Evolutionary conservation across 1,139 yeast species (phyloP), one percentile per base, ranked within the genome.

Genomic region (Scheffersomyces insectosa): DNA sequence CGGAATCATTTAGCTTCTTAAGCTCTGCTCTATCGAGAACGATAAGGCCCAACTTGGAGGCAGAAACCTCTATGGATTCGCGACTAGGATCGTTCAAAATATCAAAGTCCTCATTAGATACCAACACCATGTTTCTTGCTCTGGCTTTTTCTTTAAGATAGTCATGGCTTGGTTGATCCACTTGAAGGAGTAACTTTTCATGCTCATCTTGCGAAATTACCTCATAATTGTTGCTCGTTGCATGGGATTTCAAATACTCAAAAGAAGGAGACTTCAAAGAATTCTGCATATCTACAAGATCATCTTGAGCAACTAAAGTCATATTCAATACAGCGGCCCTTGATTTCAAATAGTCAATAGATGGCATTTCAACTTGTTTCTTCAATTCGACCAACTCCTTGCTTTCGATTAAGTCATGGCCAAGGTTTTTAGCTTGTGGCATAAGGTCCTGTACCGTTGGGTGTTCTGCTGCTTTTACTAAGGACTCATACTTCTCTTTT

Each of bases 161-260:
- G 3, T 55, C 60, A 14, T 55, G 36, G 4, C 54, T 41, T 8
- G 70, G 72, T 11, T 47, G 42, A 5, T 51, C 47, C 1, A 56
- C 42, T 15, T 34, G 42, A 13, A 48, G 28, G 5, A 53, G 35
- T 23, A 65, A 45, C 2, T 49, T 47, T 7, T 48, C 44, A 37
- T 61, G 58, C 3, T 57, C 63, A 4, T 51, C 54, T 9, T 53
- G 49, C 4, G 72, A 58, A 38, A 75, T 49, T 8, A 74, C 62
- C 12, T 58, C 51, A 34, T 60, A 56, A 3, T 51, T 48, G 12
- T 47, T 40, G 2, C 68, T 44, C 3, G 47, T 28, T 2, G 64
- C 63, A 39, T 63, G 61, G 1, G 49, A 44, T 38, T 39, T 37
- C 29, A 54, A 46, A 37, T 38, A 42, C 4, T 50, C 55, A 8